Base-by-base conservation (phyloP, 768 basidiomycete genomes). In the Collybiopsis confluens region DNA sequence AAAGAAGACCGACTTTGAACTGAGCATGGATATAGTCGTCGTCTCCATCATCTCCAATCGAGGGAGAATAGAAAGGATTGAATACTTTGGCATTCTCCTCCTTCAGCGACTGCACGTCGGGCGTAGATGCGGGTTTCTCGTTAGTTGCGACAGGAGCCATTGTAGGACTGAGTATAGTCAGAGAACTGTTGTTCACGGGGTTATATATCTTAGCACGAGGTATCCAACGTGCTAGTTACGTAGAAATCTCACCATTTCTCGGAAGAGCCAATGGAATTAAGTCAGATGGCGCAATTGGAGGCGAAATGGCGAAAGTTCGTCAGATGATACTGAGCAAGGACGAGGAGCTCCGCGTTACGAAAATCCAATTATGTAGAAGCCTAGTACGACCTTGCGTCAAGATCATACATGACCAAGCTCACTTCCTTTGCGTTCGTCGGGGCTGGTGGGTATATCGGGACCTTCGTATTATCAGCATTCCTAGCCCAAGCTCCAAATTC, bases 1-100 rank as follows among this genome's bases (percentile, higher is more conserved):
- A 44, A n/a, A n/a, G n/a, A n/a, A n/a, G 26, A 35, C 15, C 54
- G 55, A 84, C 85, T 75, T 82, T 87, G 66, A 79, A 85, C 38
- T 82, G 68, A 16, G 79, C 75, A 61, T 73, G 80, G 56, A 76
- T 57, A 65, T 89, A 89, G 40, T 56, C 62, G 24, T 69, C 64
- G 57, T 86, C 77, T 0, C 69, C 76, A 38, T 76, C 75, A 40
- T 83, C 79, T 1, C 67, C 75, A 15, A 73, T 70, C 13, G 75
- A 70, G 38, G 87, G 86, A 3, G 83, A 85, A 59, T 88, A 86
- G 68, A 88, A 88, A 0, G 83, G 81, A 61, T 87, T 86, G 68
- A 81, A 69, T 33, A 75, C 56, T 52, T 70, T 65, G 13, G 57
- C 56, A 28, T 58, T 53, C 15, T 47, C 60, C 28, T 64, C 60